Percentiles rank a stretch among this genome's conserved stretches.
Conservation (phyloP, 2,329 filamentous ascomycete genomes). For the Verruconis gallopava region DNA sequence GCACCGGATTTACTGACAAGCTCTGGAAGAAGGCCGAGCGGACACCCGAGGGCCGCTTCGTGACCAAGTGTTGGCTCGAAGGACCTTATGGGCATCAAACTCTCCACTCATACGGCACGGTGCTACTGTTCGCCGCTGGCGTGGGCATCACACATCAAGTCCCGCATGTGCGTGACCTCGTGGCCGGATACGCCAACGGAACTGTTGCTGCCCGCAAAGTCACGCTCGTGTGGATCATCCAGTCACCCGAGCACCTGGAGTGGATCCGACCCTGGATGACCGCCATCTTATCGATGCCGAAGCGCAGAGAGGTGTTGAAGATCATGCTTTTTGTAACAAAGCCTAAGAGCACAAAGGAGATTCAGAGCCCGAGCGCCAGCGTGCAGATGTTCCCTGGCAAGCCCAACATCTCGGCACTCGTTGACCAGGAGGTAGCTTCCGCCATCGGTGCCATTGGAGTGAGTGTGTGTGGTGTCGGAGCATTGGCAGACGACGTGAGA, state of each 20-base stretch:
- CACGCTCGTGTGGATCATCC: conserved; percentile 84
- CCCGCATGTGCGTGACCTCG: conserved; percentile 63
- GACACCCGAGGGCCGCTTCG: conserved; percentile 40
- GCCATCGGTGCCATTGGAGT: conserved; percentile 84
- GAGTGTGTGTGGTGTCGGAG: conserved; percentile 63
- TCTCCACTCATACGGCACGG: conserved; percentile 66
- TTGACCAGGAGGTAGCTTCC: conserved; percentile 67
- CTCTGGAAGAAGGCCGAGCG: conserved; percentile 58
- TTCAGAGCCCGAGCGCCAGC: conserved; percentile 60
- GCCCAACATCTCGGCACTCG: conserved; percentile 67
- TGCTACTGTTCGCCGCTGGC: conserved; percentile 79
- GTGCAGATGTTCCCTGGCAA: conserved; percentile 89
- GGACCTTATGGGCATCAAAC: conserved; percentile 56
- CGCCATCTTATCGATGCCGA: conserved; percentile 66
- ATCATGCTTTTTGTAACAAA: conserved; percentile 86
- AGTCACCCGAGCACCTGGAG: conserved; percentile 76
- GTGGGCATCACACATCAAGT: conserved; percentile 94
- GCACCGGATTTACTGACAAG: conserved; percentile 75
- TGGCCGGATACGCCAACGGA: conserved; percentile 45
- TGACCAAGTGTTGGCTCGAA: conserved; percentile 64
- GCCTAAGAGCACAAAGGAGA: conserved; percentile 70
- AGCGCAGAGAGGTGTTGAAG: conserved; percentile 67
- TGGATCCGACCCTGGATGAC: conserved; percentile 93
- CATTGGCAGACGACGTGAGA: conserved; percentile 62
- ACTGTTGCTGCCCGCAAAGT: conserved; percentile 71